phyloP scores from a whole-genome alignment of 805 yeast species.

The Schwanniomyces vanrijiae region DNA sequence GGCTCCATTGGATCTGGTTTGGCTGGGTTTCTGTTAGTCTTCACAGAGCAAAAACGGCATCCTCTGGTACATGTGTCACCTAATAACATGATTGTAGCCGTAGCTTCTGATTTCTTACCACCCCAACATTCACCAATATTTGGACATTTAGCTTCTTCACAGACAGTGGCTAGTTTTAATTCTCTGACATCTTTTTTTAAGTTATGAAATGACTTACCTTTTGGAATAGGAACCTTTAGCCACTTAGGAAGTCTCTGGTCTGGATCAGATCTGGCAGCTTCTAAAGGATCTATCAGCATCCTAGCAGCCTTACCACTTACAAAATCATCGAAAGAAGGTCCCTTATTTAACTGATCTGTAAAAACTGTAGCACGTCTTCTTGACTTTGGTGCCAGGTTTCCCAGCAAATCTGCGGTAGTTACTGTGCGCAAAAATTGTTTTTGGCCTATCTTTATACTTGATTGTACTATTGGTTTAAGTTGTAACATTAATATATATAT shows the following conservation, averaged over 20 bases:
- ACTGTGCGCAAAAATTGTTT: constrained; percentile 7
- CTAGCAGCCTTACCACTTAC: constrained; percentile 77
- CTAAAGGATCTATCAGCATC: constrained; percentile 70
- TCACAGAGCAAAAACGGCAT: constrained; percentile 97
- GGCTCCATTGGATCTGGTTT: constrained; percentile 96
- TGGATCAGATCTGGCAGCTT: constrained; percentile 66
- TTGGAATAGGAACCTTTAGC: constrained; percentile 96
- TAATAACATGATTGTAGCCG: constrained; percentile 95
- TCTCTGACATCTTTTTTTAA: constrained; percentile 87
- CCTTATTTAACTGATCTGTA: constrained; percentile 69
- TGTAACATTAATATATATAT: background rate
- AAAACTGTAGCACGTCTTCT: constrained; percentile 60
- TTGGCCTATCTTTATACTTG: background rate
- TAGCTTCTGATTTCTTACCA: constrained; percentile 89
- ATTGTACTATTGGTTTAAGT: background rate
- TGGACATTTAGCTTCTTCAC: constrained; percentile 99
- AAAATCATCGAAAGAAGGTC: constrained; percentile 94
- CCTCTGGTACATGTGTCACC: constrained; percentile 99
- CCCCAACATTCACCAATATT: constrained; percentile 99
- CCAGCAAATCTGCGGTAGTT: constrained; percentile 15
- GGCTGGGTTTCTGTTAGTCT: constrained; percentile 84
- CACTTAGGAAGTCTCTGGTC: constrained; percentile 81
- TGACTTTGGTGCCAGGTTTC: constrained; percentile 17
- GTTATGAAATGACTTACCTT: constrained; percentile 79
- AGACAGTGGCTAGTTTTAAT: constrained; percentile 87